These are phyloP conservation scores for Ophidiomyces ophidiicola DNA, from an alignment of 2,329 filamentous ascomycete species.

Conservation along the genomic window DNA sequence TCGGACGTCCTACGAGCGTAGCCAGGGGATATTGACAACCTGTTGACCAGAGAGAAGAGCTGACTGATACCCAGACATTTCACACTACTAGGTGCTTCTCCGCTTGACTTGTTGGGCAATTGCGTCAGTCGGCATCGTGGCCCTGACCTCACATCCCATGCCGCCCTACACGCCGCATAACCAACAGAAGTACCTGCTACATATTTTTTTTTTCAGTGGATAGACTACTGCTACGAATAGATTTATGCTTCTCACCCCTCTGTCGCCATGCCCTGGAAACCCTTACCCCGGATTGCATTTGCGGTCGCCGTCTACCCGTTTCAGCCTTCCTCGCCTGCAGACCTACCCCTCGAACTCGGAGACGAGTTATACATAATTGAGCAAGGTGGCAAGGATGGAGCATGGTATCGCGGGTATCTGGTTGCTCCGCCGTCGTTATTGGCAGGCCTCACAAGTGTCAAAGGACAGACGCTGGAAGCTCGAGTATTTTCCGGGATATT, in stretches of 20 bases:
- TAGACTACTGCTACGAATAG: too few relatives aligned
- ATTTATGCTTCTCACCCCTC: not conserved
- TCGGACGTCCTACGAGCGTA: too few relatives aligned
- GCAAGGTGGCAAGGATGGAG: constrained; percentile 69
- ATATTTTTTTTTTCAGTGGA: not conserved
- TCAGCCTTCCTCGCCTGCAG: constrained; percentile 69
- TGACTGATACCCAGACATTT: too few relatives aligned
- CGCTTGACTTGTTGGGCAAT: too few relatives aligned
- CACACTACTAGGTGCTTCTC: too few relatives aligned
- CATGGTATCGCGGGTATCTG: constrained; percentile 92
- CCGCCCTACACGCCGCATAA: too few relatives aligned
- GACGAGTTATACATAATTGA: constrained; percentile 99
- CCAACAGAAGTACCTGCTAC: too few relatives aligned
- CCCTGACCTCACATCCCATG: too few relatives aligned
- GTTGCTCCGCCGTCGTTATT: constrained; percentile 88
- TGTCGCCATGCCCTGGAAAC: constrained; percentile 77
- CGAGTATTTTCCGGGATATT: constrained; percentile 98
- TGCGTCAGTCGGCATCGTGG: not conserved
- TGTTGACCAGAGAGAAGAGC: too few relatives aligned
- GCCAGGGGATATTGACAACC: too few relatives aligned
- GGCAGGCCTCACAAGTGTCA: constrained; percentile 77
- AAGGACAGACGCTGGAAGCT: constrained; percentile 86
- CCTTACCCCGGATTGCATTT: constrained; percentile 92
- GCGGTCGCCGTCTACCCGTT: constrained; percentile 95
- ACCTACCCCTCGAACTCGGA: constrained; percentile 91